Base-by-base conservation (phyloP, 2,329 filamentous ascomycete genomes). In the Teratosphaeria destructans region DNA sequence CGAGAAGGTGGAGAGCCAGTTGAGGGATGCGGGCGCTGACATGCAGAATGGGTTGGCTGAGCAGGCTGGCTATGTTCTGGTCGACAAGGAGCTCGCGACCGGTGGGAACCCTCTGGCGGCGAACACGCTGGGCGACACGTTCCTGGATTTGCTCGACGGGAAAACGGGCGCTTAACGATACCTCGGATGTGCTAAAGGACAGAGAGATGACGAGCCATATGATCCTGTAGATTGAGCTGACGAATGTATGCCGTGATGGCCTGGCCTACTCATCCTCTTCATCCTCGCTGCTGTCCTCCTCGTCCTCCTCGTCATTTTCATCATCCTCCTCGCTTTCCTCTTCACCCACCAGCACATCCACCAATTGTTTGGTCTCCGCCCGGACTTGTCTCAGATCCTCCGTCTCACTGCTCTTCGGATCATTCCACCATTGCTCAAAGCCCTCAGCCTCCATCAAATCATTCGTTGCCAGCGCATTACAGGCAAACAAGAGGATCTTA, bases 371-470 rank as follows among this genome's bases (percentile, higher is more conserved):
- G 60, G 89, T 90, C 76, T 88, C 88, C 62, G 82, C 83, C 71
- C 86, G 86, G 16, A 96, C 83, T 56, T 77, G 81, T 61, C 75
- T 75, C 85, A 96, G 84, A 57, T 83, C 82, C 59, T 88, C 87
- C 14, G 79, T 85, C 59, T 85, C 85, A 27, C 76, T 81, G 5
- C 87, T 86, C 68, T 85, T 80, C 74, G 82, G 80, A 72, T 95
- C 87, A 23, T 79, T 82, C 92, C 92, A 97, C 94, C 94, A 99
- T 55, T 82, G 82, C 67, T 93, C 77, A 65, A 96, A 89, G 0
- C 88, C 91, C 52, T 96, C 92, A 69, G 96, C 90, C 71, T 96
- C 90, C 1, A 96, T 76, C 16, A 95, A 81, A 65, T 97, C 94
- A 55, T 88, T 75, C 65, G 88, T 85, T 71, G 95, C 95, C 57